A percentile compares a stretch with the other conserved stretches of the same genome.
Evolutionary conservation across 768 basidiomycete genomes (phyloP).

Genomic region (Cystobasidium tubakii): DNA sequence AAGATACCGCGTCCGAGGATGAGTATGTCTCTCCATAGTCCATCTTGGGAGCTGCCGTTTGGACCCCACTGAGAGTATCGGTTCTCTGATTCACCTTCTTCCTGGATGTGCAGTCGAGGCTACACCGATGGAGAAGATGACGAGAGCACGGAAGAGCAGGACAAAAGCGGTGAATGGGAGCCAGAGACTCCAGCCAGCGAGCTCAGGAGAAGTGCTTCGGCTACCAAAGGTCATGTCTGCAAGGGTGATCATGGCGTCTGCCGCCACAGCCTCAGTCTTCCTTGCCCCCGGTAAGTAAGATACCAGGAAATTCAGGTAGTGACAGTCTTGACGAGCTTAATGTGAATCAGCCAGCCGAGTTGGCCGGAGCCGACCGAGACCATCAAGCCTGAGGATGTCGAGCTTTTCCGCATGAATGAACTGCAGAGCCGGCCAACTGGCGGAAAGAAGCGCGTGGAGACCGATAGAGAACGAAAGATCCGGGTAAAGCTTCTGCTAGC

Average conservation of each 20-base stretch:
- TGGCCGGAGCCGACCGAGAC: background rate
- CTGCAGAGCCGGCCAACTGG: constrained; percentile 14
- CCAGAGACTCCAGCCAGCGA: background rate
- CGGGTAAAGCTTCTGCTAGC: constrained; percentile 52
- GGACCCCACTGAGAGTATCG: background rate
- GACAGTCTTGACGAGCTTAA: too few relatives aligned
- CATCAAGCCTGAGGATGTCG: background rate
- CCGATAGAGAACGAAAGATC: constrained; percentile 51
- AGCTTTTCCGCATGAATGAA: background rate
- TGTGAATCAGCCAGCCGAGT: background rate
- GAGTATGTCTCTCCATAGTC: background rate
- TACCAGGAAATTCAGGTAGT: too few relatives aligned
- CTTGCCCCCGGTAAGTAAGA: background rate
- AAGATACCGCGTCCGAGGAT: background rate
- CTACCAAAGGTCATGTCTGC: background rate
- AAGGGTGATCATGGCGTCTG: background rate
- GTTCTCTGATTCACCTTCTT: background rate
- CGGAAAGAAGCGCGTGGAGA: constrained; percentile 56
- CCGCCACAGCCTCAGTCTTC: background rate
- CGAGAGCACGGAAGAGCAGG: constrained; percentile 45
- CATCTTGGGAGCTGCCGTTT: background rate
- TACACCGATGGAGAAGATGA: constrained; percentile 39
- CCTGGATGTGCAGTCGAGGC: background rate
- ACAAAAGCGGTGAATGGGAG: constrained; percentile 41
- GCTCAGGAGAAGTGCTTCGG: background rate